These are phyloP conservation scores for Mycosphaerelloides madeirae DNA, from an alignment of 2,329 filamentous ascomycete genomes.

Conservation along the genomic window DNA sequence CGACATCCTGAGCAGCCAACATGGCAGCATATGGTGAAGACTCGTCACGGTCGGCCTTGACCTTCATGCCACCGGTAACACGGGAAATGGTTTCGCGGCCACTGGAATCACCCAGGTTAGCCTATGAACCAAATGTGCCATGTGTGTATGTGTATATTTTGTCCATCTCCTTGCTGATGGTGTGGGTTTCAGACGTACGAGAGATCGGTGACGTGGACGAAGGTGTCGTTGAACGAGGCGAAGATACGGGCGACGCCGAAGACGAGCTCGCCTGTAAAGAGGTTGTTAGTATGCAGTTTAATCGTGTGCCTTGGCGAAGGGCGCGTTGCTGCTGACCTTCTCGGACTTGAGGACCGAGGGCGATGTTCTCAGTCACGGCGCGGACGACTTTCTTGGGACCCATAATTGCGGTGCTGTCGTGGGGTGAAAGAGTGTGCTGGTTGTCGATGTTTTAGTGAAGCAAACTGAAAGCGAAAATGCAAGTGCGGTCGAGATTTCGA, in stretches of 20 bases:
- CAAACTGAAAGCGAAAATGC: no score
- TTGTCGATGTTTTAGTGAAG: no score
- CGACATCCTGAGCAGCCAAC: constrained; percentile 95
- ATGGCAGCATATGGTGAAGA: constrained; percentile 99
- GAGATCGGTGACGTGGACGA: constrained; percentile 99
- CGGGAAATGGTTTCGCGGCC: constrained; percentile 99
- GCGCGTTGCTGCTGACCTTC: constrained; percentile 62
- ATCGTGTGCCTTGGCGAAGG: constrained; percentile 13
- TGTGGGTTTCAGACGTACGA: constrained; percentile 34
- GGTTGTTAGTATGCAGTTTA: constrained; percentile 19
- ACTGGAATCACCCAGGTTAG: constrained; percentile 72
- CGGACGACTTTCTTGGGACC: constrained; percentile 78
- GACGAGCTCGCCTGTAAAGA: constrained; percentile 75
- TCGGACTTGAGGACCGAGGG: constrained; percentile 91
- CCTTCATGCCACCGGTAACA: constrained; percentile 99
- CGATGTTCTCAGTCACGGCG: constrained; percentile 90
- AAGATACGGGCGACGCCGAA: constrained; percentile 98
- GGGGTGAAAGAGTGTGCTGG: constrained; percentile 2
- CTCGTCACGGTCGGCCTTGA: constrained; percentile 99
- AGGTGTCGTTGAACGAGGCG: constrained; percentile 64
- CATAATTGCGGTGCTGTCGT: no score
- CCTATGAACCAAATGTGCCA: constrained; percentile 42
- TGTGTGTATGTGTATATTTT: constrained; percentile 25
- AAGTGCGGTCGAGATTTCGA: no score
- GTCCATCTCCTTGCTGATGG: constrained; percentile 3